Evolutionary conservation across 2,329 filamentous ascomycete genomes (phyloP), one percentile per base, ranked within the genome.

Genomic region (Fusarium sp.): DNA sequence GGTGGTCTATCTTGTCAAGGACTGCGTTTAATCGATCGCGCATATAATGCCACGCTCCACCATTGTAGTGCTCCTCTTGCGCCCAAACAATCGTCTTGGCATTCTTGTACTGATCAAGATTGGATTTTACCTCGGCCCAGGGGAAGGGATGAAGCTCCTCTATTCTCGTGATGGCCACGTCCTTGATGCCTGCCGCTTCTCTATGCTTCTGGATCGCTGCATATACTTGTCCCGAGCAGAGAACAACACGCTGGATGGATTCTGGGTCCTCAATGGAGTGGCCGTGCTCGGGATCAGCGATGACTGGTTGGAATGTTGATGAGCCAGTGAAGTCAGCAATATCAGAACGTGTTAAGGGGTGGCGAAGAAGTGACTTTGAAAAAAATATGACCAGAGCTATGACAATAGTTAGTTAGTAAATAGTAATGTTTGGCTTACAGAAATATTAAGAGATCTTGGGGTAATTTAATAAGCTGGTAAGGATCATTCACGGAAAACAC

Each of bases 141-240:
- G 77, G 77, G 38, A 79, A 79, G 15, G 77, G 77, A 13, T 79
- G 75, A 1, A 79, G 59, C 39, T 79, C 73, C 26, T 79, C 55
- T 47, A 58, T 58, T 22, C 55, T 44, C 28, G 41, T 45, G 13
- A 57, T 57, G 10, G 54, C 54, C 22, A 35, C 39, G 39, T 57
- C 28, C 28, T 35, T 44, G 15, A 57, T 35, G 1, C 31, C 54
- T 45, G 17, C 20, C 6, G 28, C 14, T 33, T 45, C 54, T 36
- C 41, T 44, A 15, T 57, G 41, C 20, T 57, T 57, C 11, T 57
- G 39, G 31, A 57, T 51, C 7, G 54, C 28, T 6, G 93, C 91
- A 83, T 95, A 99, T 63, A 98, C 95, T 86, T 99, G 96, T 74
- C 96, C 96, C 57, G 93, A 91, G 88, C 96, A 98, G 78, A 98